Conservation (phyloP, 371 early-diverging fungal species). For the Syncephalastrum monosporum region DNA sequence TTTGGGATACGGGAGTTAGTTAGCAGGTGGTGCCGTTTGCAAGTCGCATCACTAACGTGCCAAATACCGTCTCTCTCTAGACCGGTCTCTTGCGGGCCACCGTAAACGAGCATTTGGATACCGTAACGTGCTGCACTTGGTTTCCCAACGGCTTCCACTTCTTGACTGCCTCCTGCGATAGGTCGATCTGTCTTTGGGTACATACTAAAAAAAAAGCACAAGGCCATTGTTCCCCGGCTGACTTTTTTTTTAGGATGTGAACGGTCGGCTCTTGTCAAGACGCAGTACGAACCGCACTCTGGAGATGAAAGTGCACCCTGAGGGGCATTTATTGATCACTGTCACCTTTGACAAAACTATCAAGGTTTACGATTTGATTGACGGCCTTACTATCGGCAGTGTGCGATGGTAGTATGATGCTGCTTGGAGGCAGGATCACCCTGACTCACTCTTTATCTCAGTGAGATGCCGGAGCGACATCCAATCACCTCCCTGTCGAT, state of each 20-base stretch:
- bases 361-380: slow-evolving; percentile 65
- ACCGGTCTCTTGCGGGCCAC: slow-evolving; percentile 55
- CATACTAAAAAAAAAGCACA: neutral
- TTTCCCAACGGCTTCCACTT: slow-evolving; percentile 73
- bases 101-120: slow-evolving; percentile 64
- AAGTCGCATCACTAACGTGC: neutral
- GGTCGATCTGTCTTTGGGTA: slow-evolving; percentile 75
- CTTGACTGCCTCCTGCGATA: slow-evolving; percentile 81
- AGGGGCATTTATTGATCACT: slow-evolving; percentile 75
- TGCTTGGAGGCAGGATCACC: neutral
- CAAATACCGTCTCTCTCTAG: slow-evolving; percentile 19
- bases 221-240: neutral
- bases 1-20: slow-evolving; percentile 82
- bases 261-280: slow-evolving; percentile 62
- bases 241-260: slow-evolving; percentile 32
- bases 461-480: slow-evolving; percentile 66
- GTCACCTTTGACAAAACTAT: slow-evolving; percentile 71
- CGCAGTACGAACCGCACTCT: slow-evolving; percentile 77
- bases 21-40: neutral
- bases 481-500: slow-evolving; percentile 77
- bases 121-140: slow-evolving; percentile 85
- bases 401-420: neutral
- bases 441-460: slow-evolving; percentile 13
- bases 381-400: slow-evolving; percentile 46
- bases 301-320: slow-evolving; percentile 77